phyloP scores from a whole-genome alignment of 495 filamentous ascomycete genomes.

The Aspergillus baeticus region DNA sequence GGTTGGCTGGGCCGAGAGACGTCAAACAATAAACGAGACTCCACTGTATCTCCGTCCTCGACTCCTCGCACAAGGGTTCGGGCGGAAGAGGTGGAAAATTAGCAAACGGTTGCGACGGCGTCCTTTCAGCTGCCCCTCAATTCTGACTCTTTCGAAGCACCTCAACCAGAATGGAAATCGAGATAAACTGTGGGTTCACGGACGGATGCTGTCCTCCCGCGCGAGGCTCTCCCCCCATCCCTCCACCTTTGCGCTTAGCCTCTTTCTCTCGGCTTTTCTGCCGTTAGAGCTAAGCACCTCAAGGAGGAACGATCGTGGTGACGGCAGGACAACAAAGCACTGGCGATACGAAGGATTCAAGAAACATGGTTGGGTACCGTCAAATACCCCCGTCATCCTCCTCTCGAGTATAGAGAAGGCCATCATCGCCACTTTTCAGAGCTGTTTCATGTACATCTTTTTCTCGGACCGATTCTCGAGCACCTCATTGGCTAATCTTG shows the following conservation, averaged over 20 bases:
- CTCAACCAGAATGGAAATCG: constrained; percentile 19
- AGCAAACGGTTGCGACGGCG: constrained; percentile 11
- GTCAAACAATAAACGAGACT: constrained; percentile 21
- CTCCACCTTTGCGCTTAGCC: constrained; percentile 7
- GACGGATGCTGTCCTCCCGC: background rate
- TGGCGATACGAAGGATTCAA: background rate
- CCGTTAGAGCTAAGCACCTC: background rate
- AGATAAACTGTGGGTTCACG: constrained; percentile 7
- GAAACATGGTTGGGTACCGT: constrained; percentile 6
- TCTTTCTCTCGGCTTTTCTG: constrained; percentile 7
- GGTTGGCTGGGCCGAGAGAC: constrained; percentile 22
- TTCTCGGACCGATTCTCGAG: background rate
- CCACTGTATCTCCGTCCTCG: constrained; percentile 13
- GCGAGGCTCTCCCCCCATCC: constrained; percentile 5
- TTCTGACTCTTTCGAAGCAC: constrained; percentile 11
- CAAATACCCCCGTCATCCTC: constrained; percentile 1
- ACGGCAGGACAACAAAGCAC: background rate
- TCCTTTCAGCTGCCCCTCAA: background rate
- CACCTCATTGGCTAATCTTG: background rate
- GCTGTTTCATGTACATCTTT: background rate
- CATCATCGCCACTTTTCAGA: background rate
- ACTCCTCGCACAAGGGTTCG: constrained; percentile 16
- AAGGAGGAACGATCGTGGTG: background rate
- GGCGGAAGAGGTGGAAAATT: constrained; percentile 17
- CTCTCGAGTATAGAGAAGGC: no score